A percentile compares a stretch with the other conserved stretches of the same genome.
phyloP scores from a whole-genome alignment of 2,329 filamentous ascomycete species.

The Diplodia sapinea region DNA sequence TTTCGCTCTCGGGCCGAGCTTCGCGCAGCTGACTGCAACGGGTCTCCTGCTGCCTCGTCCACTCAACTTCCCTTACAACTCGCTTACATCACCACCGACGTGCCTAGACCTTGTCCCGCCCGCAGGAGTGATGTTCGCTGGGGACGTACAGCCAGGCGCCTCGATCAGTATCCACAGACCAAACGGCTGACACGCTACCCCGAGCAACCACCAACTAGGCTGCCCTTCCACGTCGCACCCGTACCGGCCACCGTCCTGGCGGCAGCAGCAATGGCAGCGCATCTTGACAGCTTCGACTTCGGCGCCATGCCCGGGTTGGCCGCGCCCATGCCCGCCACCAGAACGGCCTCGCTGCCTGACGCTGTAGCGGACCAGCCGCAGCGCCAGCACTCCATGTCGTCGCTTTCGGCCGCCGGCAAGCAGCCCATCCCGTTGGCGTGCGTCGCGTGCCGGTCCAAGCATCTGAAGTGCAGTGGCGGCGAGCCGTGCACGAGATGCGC shows the following conservation, averaged over 20 bases:
- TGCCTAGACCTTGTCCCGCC: constrained; percentile 1
- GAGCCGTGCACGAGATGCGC: constrained; percentile 57
- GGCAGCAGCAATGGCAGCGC: constrained; percentile 1
- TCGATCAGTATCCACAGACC: background rate
- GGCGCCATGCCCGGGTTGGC: constrained; percentile 1
- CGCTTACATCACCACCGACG: constrained; percentile 21
- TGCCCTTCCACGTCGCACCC: background rate
- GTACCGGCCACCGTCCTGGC: background rate
- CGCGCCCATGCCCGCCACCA: background rate
- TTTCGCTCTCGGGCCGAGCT: background rate
- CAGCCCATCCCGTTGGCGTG: constrained; percentile 54
- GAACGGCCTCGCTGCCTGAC: background rate
- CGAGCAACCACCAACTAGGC: background rate
- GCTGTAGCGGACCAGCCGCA: background rate
- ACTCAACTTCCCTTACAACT: constrained; percentile 5
- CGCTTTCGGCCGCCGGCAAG: background rate
- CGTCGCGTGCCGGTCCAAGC: constrained; percentile 58
- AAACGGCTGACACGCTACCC: background rate
- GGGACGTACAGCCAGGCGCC: background rate
- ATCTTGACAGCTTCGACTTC: constrained; percentile 19
- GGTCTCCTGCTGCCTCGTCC: background rate
- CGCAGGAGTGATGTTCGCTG: constrained; percentile 12
- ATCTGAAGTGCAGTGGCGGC: constrained; percentile 61
- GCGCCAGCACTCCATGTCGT: constrained; percentile 1
- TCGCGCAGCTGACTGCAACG: background rate